Evolutionary conservation across 2,329 filamentous ascomycete genomes (phyloP).

Genomic region (Byssochlamys sp.): DNA sequence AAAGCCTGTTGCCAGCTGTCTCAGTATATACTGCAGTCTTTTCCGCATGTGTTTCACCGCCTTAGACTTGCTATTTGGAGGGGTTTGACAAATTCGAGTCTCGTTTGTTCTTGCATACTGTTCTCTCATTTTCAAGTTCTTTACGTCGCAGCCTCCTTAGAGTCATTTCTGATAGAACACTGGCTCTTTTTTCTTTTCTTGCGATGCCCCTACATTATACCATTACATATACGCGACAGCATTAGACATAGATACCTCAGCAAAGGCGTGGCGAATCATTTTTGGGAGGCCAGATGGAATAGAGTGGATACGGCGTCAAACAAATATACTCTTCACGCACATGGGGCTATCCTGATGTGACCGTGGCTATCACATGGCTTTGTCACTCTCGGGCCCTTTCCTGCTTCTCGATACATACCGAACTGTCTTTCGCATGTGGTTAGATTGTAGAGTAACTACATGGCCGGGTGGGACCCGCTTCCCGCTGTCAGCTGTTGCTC

Average conservation of each 20-base stretch:
- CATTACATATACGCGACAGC: background rate
- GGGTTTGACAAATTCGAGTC: background rate
- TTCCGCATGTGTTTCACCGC: background rate
- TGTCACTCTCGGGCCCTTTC: background rate
- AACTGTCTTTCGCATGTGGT: background rate
- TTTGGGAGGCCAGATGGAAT: background rate
- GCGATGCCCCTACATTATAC: background rate
- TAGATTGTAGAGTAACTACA: too few species aligned
- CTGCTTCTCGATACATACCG: background rate
- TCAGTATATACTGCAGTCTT: background rate
- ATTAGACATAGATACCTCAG: background rate
- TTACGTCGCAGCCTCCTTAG: too few species aligned
- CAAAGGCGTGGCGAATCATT: background rate
- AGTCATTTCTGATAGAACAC: background rate
- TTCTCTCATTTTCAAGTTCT: too few species aligned
- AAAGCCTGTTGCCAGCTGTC: background rate
- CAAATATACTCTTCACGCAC: background rate
- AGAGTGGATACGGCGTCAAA: background rate
- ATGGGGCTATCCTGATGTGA: background rate
- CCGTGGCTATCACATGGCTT: background rate
- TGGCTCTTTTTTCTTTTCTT: background rate
- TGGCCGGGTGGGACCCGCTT: too few species aligned
- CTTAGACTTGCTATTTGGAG: background rate
- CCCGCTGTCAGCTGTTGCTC: too few species aligned
- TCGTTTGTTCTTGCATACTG: background rate